Conservation (phyloP, 2,329 filamentous ascomycete species). For the Calonectria naviculata region DNA sequence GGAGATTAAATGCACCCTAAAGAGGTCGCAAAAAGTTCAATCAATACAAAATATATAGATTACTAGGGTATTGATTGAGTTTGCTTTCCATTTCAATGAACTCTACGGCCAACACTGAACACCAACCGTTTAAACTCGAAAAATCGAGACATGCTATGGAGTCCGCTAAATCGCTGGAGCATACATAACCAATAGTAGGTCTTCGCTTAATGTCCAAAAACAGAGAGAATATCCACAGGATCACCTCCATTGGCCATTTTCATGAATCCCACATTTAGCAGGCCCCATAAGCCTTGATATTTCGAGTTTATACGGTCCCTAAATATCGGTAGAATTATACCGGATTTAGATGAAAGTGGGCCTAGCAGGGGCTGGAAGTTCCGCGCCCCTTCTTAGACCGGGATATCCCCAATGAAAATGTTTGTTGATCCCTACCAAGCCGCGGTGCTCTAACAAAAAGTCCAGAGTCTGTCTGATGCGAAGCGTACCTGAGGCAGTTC, state of each 20-base stretch:
- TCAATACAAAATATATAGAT: neutral
- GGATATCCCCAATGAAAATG: neutral
- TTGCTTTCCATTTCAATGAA: neutral
- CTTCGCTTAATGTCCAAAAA: too few relatives aligned
- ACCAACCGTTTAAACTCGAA: too few relatives aligned
- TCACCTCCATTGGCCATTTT: too few relatives aligned
- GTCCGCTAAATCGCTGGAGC: too few relatives aligned
- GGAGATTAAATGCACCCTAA: neutral
- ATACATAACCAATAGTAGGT: too few relatives aligned
- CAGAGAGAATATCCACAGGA: too few relatives aligned
- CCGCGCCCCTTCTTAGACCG: neutral
- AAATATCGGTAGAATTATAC: neutral
- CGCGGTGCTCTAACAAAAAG: neutral
- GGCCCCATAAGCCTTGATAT: too few relatives aligned
- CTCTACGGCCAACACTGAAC: neutral
- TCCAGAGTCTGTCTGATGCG: neutral
- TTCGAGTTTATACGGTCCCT: too few relatives aligned
- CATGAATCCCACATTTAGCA: too few relatives aligned
- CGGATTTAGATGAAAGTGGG: neutral
- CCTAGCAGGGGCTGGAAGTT: neutral
- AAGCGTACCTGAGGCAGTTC: neutral
- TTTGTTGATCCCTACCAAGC: neutral
- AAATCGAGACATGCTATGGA: too few relatives aligned
- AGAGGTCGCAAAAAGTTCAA: neutral
- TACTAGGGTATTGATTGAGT: neutral